Conservation (phyloP, 306 rosid genomes). For the Lagenaria siceraria region DNA sequence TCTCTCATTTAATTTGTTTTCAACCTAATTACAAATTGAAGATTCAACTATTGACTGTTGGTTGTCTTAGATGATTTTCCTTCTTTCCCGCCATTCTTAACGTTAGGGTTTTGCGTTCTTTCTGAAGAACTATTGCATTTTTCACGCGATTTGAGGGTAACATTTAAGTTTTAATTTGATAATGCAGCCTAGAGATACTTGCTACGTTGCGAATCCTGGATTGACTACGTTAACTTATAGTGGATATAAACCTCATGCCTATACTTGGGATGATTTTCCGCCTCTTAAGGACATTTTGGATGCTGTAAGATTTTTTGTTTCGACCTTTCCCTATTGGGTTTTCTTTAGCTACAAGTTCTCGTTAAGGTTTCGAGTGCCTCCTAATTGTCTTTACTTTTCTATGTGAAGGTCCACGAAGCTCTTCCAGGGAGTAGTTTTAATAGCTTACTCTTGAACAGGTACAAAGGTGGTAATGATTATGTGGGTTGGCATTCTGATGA, state of each 20-base stretch:
- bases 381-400: neutral
- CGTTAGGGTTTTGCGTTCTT: neutral
- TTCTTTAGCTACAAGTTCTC: neutral
- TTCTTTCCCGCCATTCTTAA: neutral
- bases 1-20: neutral
- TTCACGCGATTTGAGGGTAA: neutral
- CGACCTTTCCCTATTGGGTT: neutral
- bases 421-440: conserved; percentile 86
- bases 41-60: neutral
- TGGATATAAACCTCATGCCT: conserved; percentile 68
- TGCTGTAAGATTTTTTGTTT: conserved; percentile 34
- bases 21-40: neutral
- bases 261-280: conserved; percentile 82
- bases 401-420: conserved; percentile 64
- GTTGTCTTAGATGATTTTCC: neutral
- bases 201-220: conserved; percentile 82
- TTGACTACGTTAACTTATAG: conserved; percentile 64
- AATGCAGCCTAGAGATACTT: conserved; percentile 81
- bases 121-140: neutral
- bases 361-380: neutral
- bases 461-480: conserved; percentile 68
- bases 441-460: conserved; percentile 82
- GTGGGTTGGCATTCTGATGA: conserved; percentile 97
- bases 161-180: neutral
- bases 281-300: conserved; percentile 59